Evolutionary conservation across 352 stramenopile species (phyloP).

Genomic region (Phytophthora sp.): DNA sequence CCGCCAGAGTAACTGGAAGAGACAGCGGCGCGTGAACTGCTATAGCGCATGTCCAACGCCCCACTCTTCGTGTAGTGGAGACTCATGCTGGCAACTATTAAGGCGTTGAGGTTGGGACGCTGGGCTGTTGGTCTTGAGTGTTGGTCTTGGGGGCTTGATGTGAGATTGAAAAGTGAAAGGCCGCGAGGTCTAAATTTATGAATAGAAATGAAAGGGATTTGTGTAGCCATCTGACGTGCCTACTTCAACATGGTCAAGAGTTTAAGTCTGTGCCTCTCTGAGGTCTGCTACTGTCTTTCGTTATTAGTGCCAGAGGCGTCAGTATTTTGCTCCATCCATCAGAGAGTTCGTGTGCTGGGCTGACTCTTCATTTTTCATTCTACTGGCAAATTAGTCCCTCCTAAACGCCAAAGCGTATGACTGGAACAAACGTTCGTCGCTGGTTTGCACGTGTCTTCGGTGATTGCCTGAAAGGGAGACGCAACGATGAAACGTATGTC

Average conservation of each 20-base stretch:
- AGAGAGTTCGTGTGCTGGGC: no score
- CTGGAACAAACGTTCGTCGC: background rate
- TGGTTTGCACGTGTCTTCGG: conserved; percentile 17
- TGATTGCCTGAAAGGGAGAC: conserved; percentile 15
- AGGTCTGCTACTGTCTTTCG: background rate
- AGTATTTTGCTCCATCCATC: background rate
- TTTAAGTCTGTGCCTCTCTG: no score
- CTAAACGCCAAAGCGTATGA: no score
- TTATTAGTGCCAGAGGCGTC: no score
- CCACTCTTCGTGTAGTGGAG: conserved; percentile 38
- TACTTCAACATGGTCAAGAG: conserved; percentile 24
- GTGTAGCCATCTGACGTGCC: conserved; percentile 16
- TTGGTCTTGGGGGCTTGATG: background rate
- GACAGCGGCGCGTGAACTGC: conserved; percentile 23
- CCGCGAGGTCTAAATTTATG: background rate
- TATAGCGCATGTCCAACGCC: conserved; percentile 35
- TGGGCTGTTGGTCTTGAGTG: background rate
- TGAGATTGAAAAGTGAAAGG: conserved; percentile 9
- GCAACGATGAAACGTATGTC: conserved; percentile 7
- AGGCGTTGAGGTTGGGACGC: background rate
- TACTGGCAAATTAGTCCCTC: background rate
- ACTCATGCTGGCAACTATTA: conserved; percentile 8
- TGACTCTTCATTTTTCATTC: conserved; percentile 5
- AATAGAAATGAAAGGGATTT: conserved; percentile 20
- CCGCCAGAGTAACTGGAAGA: background rate